Evolutionary conservation across 2,329 filamentous ascomycete species (phyloP).

Genomic region (Sclerotinia borealis): DNA sequence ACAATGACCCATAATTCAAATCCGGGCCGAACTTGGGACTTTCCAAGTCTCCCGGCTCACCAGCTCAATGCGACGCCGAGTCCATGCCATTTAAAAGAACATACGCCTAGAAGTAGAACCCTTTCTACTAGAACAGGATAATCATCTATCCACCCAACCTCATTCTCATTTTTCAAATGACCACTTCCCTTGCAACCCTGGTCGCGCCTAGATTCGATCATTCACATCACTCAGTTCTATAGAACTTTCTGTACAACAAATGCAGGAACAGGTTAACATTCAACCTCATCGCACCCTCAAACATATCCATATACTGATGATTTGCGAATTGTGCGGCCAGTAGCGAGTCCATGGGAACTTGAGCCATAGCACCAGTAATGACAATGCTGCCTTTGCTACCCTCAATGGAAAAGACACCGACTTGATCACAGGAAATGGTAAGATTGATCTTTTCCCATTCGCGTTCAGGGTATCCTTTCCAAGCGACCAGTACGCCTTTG

Average conservation of each 20-base stretch:
- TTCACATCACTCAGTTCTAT: constrained; percentile 51
- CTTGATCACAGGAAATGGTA: constrained; percentile 89
- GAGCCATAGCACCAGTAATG: constrained; percentile 85
- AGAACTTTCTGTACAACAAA: constrained; percentile 98
- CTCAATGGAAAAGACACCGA: constrained; percentile 89
- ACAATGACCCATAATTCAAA: constrained; percentile 18
- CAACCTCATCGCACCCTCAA: constrained; percentile 76
- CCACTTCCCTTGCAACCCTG: not conserved
- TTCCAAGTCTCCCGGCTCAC: constrained; percentile 9
- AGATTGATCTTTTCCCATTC: constrained; percentile 92
- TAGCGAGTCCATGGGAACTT: constrained; percentile 85
- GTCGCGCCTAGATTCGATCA: not conserved
- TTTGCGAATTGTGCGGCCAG: constrained; percentile 97
- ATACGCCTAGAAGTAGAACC: constrained; percentile 8
- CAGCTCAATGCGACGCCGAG: constrained; percentile 22
- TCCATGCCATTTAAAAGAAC: constrained; percentile 21
- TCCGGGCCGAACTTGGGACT: not conserved
- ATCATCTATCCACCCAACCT: not conserved
- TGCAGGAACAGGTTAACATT: constrained; percentile 97
- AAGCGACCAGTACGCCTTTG: constrained; percentile 90
- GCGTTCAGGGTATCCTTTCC: constrained; percentile 73
- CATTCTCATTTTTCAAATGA: not conserved
- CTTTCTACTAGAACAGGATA: not conserved
- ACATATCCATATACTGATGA: constrained; percentile 91
- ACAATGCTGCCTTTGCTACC: constrained; percentile 89